phyloP scores from a whole-genome alignment of 2,329 filamentous ascomycete genomes.

The Aspergillus sergii region DNA sequence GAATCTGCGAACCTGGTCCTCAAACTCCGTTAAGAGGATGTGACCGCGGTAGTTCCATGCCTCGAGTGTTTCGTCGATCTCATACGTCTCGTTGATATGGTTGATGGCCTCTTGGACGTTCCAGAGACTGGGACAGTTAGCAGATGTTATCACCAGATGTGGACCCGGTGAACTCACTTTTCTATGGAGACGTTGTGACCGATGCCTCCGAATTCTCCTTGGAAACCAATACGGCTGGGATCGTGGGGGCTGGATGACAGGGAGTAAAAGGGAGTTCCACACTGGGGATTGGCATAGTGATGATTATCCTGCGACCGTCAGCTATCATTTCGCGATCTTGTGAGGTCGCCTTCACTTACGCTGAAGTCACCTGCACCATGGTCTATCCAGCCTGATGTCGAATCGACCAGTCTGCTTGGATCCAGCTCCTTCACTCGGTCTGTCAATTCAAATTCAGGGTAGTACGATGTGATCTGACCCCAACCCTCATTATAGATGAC shows the following conservation, averaged over 20 bases:
- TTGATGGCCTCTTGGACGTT: conserved; percentile 62
- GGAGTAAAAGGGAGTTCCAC: conserved; percentile 70
- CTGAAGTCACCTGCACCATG: conserved; percentile 68
- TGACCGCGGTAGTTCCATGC: conserved; percentile 69
- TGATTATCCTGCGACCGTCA: conserved; percentile 61
- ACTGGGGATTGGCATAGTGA: conserved; percentile 72
- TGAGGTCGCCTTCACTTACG: conserved; percentile 20
- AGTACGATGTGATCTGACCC: conserved; percentile 59
- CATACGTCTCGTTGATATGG: conserved; percentile 68
- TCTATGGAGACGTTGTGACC: conserved; percentile 66
- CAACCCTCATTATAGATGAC: conserved; percentile 74
- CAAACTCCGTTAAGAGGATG: conserved; percentile 51
- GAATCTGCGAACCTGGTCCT: conserved; percentile 55
- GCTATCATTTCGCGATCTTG: neutral
- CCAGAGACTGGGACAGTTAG: conserved; percentile 58
- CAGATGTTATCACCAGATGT: neutral
- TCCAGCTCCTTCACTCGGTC: conserved; percentile 60
- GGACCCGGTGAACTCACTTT: conserved; percentile 48
- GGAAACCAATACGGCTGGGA: conserved; percentile 63
- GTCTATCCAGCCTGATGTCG: conserved; percentile 68
- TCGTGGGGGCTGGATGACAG: conserved; percentile 59
- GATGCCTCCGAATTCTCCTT: conserved; percentile 72
- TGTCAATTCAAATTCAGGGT: conserved; percentile 61
- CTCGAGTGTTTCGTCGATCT: conserved; percentile 60
- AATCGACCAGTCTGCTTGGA: conserved; percentile 64